phyloP scores from a whole-genome alignment of 805 yeast species.

The Blastobotrys chiropterorum region DNA sequence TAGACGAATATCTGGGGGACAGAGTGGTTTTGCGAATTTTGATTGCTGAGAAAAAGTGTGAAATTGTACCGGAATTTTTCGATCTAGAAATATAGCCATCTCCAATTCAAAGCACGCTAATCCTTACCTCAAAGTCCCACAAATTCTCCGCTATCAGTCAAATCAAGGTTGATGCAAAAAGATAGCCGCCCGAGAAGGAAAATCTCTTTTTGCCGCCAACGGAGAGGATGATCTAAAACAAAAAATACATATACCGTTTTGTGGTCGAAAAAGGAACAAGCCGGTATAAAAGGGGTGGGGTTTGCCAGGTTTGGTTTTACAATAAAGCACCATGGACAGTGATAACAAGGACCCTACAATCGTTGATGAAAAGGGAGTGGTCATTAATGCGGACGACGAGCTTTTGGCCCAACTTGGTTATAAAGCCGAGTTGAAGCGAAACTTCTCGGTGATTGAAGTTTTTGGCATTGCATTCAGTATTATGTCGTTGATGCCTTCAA shows the following conservation, averaged over 20 bases:
- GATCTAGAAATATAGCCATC: no score
- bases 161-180: neutral
- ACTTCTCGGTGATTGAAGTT: conserved; percentile 55
- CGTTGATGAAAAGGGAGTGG: neutral
- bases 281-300: no score
- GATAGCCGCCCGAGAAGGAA: neutral
- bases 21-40: no score
- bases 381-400: conserved; percentile 20
- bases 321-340: neutral
- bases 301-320: no score
- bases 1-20: no score
- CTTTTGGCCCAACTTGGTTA: conserved; percentile 52
- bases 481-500: conserved; percentile 59
- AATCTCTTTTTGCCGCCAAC: neutral
- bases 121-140: no score
- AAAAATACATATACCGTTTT: neutral
- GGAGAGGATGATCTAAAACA: neutral
- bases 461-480: conserved; percentile 69
- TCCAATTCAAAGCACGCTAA: no score
- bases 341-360: neutral
- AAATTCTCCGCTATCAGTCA: no score
- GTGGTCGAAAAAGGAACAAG: no score
- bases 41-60: no score
- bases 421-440: conserved; percentile 59
- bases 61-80: no score